A percentile compares a stretch with the other conserved stretches of the same genome.
Evolutionary conservation across 208 protist genomes (phyloP).

Genomic region (Crithidia expoeki): DNA sequence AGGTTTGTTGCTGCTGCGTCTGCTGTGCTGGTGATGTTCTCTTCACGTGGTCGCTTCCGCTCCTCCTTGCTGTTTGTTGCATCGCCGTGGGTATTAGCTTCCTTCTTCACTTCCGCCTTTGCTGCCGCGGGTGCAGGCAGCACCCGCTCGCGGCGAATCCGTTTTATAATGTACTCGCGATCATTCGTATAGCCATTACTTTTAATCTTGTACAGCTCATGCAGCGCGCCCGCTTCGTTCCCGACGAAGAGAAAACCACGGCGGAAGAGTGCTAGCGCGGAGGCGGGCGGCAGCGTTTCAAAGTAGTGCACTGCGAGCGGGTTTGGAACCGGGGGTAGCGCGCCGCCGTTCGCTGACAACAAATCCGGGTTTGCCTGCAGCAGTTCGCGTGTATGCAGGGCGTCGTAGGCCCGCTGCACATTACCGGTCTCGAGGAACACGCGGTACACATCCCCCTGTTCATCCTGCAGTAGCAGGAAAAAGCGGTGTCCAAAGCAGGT

Average conservation of each 20-base stretch:
- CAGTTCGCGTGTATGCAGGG: slow-evolving; percentile 45
- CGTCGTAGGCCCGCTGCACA: slow-evolving; percentile 84
- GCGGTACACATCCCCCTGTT: slow-evolving; percentile 98
- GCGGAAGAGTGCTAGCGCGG: slow-evolving; percentile 91
- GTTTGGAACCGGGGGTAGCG: slow-evolving; percentile 48
- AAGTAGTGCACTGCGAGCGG: slow-evolving; percentile 95
- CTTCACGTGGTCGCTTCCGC: slow-evolving; percentile 31
- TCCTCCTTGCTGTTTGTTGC: slow-evolving; percentile 14
- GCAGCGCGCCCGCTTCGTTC: slow-evolving; percentile 93
- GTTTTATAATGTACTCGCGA: slow-evolving; percentile 76
- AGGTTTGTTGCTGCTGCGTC: not conserved
- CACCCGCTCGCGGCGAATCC: slow-evolving; percentile 40
- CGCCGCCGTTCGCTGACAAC: slow-evolving; percentile 15
- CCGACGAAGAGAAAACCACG: slow-evolving; percentile 97
- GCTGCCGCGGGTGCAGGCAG: slow-evolving; percentile 11
- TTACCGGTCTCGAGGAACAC: slow-evolving; percentile 77
- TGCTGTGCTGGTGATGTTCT: not conserved
- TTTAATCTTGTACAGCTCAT: slow-evolving; percentile 94
- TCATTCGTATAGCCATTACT: slow-evolving; percentile 78
- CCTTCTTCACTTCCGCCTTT: not conserved
- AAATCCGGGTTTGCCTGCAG: slow-evolving; percentile 34
- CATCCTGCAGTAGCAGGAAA: slow-evolving; percentile 97
- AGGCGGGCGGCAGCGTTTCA: slow-evolving; percentile 95
- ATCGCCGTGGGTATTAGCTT: not conserved
- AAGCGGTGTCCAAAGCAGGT: slow-evolving; percentile 88